These are phyloP conservation scores for Sugiyamaella pinicola DNA, from an alignment of 1,139 yeast species.

Conservation along the genomic window DNA sequence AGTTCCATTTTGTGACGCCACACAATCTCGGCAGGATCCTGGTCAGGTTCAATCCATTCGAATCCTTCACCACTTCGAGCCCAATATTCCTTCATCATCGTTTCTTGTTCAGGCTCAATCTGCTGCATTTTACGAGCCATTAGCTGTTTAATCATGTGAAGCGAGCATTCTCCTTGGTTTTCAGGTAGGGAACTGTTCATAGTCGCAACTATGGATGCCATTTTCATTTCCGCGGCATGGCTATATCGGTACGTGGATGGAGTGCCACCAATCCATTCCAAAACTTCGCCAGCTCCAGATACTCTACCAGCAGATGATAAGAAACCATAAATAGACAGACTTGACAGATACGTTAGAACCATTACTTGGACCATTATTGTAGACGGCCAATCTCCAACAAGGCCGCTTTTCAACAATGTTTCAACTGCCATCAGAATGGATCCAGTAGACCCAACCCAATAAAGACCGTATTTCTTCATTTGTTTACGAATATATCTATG, in stretches of 20 bases:
- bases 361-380: slow-evolving; percentile 54
- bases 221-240: slow-evolving; percentile 68
- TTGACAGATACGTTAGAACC: slow-evolving; percentile 63
- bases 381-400: slow-evolving; percentile 47
- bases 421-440: slow-evolving; percentile 41
- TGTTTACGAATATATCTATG: slow-evolving; percentile 33
- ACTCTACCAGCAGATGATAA: slow-evolving; percentile 59
- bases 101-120: slow-evolving; percentile 77
- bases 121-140: slow-evolving; percentile 44
- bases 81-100: slow-evolving; percentile 77
- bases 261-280: slow-evolving; percentile 68
- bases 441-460: slow-evolving; percentile 44
- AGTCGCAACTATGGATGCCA: slow-evolving; percentile 66
- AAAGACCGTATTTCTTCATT: slow-evolving; percentile 33
- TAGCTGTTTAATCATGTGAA: slow-evolving; percentile 38
- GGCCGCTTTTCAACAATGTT: slow-evolving; percentile 39
- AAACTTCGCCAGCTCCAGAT: slow-evolving; percentile 59
- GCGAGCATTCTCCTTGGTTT: slow-evolving; percentile 44
- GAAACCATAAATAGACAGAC: slow-evolving; percentile 56
- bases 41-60: slow-evolving; percentile 80
- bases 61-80: slow-evolving; percentile 76
- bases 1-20: slow-evolving; percentile 50
- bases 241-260: slow-evolving; percentile 65
- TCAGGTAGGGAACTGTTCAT: slow-evolving; percentile 53
- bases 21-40: slow-evolving; percentile 68